phyloP scores from a whole-genome alignment of 331 rosid genomes.

The Rosa hybrid region DNA sequence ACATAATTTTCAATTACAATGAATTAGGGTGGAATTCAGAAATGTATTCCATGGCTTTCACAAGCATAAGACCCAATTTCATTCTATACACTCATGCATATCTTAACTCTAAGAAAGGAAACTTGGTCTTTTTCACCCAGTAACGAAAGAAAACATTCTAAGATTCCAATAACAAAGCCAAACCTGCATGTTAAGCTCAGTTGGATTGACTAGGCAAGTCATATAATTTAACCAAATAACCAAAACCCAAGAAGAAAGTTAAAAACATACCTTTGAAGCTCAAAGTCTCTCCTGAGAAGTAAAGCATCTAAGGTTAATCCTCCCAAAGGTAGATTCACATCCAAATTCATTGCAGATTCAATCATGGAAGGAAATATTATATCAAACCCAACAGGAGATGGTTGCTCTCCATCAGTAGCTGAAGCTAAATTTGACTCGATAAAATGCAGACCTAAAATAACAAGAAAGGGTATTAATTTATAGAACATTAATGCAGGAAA shows the following conservation, averaged over 20 bases:
- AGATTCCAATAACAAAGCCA: not conserved
- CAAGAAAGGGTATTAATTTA: slow-evolving; percentile 7
- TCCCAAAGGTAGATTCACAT: slow-evolving; percentile 52
- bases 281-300: slow-evolving; percentile 50
- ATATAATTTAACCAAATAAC: not conserved
- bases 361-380: slow-evolving; percentile 66
- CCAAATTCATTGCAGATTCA: slow-evolving; percentile 51
- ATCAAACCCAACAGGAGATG: slow-evolving; percentile 73
- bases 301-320: slow-evolving; percentile 41
- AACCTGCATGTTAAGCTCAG: not conserved
- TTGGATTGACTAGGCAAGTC: not conserved
- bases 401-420: slow-evolving; percentile 59
- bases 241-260: not conserved
- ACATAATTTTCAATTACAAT: slow-evolving; percentile 6
- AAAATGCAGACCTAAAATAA: slow-evolving; percentile 63
- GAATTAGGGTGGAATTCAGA: not conserved
- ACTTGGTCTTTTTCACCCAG: not conserved
- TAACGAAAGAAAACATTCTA: not conserved
- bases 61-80: not conserved
- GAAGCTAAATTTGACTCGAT: slow-evolving; percentile 63
- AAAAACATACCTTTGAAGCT: slow-evolving; percentile 52
- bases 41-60: not conserved
- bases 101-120: not conserved
- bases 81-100: not conserved
- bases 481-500: slow-evolving; percentile 18